A percentile compares a stretch with the other conserved stretches of the same genome.
phyloP scores from a whole-genome alignment of 129 eudicot genomes.

The Flaveria ramosissima region DNA sequence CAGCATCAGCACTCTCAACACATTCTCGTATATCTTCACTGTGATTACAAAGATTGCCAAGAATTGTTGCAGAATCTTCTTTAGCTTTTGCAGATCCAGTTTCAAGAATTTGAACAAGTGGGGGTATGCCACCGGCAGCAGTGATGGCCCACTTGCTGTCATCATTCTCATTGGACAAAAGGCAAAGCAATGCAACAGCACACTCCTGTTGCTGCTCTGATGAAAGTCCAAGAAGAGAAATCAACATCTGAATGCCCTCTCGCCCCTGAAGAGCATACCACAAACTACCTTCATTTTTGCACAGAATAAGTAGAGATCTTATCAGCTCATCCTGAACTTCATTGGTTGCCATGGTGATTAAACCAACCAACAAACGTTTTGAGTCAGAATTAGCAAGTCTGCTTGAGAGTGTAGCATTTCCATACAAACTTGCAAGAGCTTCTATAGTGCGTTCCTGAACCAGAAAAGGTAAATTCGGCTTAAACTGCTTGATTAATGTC shows the following conservation, averaged over 20 bases:
- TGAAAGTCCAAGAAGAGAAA: constrained; percentile 96
- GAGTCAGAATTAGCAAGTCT: constrained; percentile 89
- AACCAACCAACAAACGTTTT: constrained; percentile 90
- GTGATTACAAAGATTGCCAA: constrained; percentile 97
- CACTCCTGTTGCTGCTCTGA: constrained; percentile 99
- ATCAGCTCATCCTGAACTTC: constrained; percentile 96
- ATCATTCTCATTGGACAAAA: constrained; percentile 87
- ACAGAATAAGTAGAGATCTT: constrained; percentile 70
- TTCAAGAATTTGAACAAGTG: constrained; percentile 96
- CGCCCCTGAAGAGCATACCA: constrained; percentile 99
- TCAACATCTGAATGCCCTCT: constrained; percentile 95
- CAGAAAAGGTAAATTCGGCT: constrained; percentile 70
- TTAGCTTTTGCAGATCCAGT: constrained; percentile 96
- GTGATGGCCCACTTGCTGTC: constrained; percentile 99
- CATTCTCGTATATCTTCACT: constrained; percentile 99
- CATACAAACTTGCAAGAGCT: constrained; percentile 98
- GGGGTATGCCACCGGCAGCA: constrained; percentile 99
- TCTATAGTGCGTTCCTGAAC: constrained; percentile 97
- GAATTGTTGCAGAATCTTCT: constrained; percentile 95
- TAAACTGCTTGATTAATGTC: constrained; percentile 82
- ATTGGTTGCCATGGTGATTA: constrained; percentile 93
- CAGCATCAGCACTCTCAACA: constrained; percentile 99
- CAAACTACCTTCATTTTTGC: constrained; percentile 85
- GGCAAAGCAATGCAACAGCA: constrained; percentile 96
- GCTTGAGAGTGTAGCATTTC: constrained; percentile 70